These are phyloP conservation scores for Neurospora pannonica DNA, from an alignment of 495 filamentous ascomycete genomes.

Conservation along the genomic window DNA sequence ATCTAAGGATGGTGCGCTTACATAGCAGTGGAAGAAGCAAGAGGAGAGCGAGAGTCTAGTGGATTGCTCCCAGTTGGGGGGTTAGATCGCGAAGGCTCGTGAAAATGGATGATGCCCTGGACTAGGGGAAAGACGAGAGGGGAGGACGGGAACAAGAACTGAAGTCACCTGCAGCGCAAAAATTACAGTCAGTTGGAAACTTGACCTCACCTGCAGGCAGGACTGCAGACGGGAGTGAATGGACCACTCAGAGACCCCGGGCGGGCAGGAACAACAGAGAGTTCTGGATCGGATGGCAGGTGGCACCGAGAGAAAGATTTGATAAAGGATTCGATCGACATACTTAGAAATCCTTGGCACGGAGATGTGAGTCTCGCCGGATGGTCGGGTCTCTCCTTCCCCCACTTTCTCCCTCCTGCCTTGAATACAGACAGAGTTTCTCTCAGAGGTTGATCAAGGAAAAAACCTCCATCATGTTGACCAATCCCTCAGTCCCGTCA, in stretches of 20 bases:
- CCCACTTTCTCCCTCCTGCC: not conserved
- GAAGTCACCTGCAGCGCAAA: not conserved
- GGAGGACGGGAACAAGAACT: not conserved
- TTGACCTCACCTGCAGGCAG: not conserved
- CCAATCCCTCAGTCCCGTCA: not conserved
- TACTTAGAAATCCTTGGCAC: not conserved
- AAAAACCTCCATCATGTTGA: not conserved
- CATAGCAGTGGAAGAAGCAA: not conserved
- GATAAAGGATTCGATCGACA: not conserved
- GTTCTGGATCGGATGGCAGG: not conserved
- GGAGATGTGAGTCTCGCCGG: not conserved
- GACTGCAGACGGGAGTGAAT: not conserved
- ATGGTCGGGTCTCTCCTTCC: no score
- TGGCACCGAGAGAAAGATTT: not conserved
- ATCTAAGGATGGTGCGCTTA: not conserved
- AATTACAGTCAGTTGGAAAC: not conserved
- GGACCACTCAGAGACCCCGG: not conserved
- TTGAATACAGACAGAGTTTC: not conserved
- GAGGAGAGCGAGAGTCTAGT: not conserved
- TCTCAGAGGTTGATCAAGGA: not conserved
- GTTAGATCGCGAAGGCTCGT: not conserved
- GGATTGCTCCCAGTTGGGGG: not conserved
- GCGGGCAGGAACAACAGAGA: not conserved
- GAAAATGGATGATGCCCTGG: not conserved
- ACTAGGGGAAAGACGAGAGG: not conserved